phyloP scores from a whole-genome alignment of 306 rosid genomes.

The Ochetophila trinervis region DNA sequence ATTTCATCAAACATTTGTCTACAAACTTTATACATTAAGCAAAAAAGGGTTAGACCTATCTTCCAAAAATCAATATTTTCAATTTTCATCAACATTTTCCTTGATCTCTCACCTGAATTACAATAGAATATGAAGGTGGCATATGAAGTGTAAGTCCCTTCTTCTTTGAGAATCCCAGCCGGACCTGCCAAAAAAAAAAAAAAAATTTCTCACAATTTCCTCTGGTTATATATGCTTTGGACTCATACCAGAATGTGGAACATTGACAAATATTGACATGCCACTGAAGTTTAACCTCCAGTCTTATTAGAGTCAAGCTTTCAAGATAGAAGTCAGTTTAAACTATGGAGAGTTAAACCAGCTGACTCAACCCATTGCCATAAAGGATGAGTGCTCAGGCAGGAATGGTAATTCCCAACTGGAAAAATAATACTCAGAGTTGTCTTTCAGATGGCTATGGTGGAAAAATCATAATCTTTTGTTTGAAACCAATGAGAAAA shows the following conservation, averaged over 20 bases:
- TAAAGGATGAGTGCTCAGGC: no score
- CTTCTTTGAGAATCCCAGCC: slow-evolving; percentile 39
- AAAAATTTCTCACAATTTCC: neutral
- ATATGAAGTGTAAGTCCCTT: slow-evolving; percentile 42
- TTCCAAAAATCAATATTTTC: neutral
- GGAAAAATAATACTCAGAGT: no score
- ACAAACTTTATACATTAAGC: neutral
- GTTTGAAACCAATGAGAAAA: no score
- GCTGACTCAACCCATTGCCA: no score
- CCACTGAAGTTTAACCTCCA: no score
- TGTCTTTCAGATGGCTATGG: no score
- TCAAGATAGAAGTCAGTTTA: no score
- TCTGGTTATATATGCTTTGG: neutral
- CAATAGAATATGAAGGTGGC: slow-evolving; percentile 82
- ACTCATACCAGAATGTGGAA: neutral
- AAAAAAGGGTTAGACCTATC: neutral
- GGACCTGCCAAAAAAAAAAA: slow-evolving; percentile 53
- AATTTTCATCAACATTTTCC: slow-evolving; percentile 3
- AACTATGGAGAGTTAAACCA: no score
- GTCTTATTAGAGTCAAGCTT: no score
- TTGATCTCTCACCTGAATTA: slow-evolving; percentile 66
- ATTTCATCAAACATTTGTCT: slow-evolving; percentile 7
- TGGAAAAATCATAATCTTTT: no score
- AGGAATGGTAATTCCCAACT: no score
- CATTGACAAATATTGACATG: neutral